Conservation (phyloP, 1,284 basidiomycete species). For the Psilocybe mexicana region DNA sequence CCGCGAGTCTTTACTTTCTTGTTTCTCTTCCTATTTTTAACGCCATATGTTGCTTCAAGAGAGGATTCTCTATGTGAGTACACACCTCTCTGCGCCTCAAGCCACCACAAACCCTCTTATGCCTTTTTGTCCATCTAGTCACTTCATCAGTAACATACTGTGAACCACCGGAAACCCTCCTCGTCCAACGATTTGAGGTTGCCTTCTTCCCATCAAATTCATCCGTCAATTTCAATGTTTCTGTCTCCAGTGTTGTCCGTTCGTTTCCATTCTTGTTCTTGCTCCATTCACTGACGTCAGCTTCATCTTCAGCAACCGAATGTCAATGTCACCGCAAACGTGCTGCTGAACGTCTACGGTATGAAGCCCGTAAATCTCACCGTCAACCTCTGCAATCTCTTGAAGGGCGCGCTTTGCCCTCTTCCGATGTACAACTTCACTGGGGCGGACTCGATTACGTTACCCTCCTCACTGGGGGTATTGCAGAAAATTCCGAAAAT, state of each 20-base stretch:
- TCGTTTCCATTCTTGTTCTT: constrained; percentile 4
- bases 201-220: constrained; percentile 71
- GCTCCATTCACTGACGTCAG: constrained; percentile 27
- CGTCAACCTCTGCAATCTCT: constrained; percentile 74
- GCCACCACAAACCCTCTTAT: not conserved
- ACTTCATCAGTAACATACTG: constrained; percentile 91
- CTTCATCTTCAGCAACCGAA: constrained; percentile 54
- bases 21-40: constrained; percentile 43
- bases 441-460: constrained; percentile 73
- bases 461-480: constrained; percentile 64
- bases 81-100: not conserved
- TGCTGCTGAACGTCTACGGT: constrained; percentile 84
- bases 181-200: constrained; percentile 81
- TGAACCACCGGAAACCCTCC: constrained; percentile 74
- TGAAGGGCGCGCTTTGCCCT: constrained; percentile 83
- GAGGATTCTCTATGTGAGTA: constrained; percentile 61
- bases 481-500: constrained; percentile 69
- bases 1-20: constrained; percentile 55
- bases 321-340: constrained; percentile 76
- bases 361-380: constrained; percentile 76
- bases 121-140: constrained; percentile 40
- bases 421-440: constrained; percentile 86
- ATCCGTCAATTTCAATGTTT: constrained; percentile 74
- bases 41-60: constrained; percentile 43
- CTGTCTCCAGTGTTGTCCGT: constrained; percentile 72